Percentiles rank a stretch among this genome's conserved stretches.
Conservation (phyloP, 345 rosid genomes). For the Linum usitatissimum region DNA sequence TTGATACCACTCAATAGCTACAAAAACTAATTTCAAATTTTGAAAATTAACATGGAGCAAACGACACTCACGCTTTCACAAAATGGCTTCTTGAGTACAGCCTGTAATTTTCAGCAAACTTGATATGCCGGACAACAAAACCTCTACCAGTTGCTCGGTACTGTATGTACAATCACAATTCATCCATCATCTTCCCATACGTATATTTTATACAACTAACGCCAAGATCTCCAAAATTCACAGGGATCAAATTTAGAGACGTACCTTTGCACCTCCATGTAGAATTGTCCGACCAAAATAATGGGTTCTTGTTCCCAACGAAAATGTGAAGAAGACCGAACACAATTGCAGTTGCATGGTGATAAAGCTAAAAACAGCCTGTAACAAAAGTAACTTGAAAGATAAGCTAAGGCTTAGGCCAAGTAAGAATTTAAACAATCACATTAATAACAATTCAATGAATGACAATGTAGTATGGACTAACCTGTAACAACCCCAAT, state of each 20-base stretch:
- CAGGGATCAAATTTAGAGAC: conserved; percentile 6
- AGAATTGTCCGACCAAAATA: conserved; percentile 99
- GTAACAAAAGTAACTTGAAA: conserved; percentile 11
- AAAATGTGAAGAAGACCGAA: conserved; percentile 97
- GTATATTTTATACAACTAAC: not conserved
- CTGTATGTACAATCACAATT: conserved; percentile 34
- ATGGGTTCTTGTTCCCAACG: conserved; percentile 93
- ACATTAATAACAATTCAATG: not conserved
- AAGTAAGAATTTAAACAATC: not conserved
- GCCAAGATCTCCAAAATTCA: not conserved
- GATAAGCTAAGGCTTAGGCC: not conserved
- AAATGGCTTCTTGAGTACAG: conserved; percentile 98
- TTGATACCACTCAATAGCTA: not conserved
- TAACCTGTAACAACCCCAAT: conserved; percentile 75
- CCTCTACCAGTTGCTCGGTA: conserved; percentile 98
- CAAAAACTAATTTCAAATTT: too few relatives aligned
- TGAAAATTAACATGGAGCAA: conserved; percentile 2
- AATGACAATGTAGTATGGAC: conserved; percentile 21
- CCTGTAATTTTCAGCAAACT: conserved; percentile 94
- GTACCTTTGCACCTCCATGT: conserved; percentile 97
- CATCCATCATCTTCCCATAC: conserved; percentile 11
- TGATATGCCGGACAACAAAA: conserved; percentile 92
- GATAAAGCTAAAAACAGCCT: conserved; percentile 95
- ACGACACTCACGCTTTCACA: conserved; percentile 76
- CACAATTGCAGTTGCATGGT: conserved; percentile 96